Conservation (phyloP, 1,139 yeast genomes). For the Magnusiomyces starmeri region DNA sequence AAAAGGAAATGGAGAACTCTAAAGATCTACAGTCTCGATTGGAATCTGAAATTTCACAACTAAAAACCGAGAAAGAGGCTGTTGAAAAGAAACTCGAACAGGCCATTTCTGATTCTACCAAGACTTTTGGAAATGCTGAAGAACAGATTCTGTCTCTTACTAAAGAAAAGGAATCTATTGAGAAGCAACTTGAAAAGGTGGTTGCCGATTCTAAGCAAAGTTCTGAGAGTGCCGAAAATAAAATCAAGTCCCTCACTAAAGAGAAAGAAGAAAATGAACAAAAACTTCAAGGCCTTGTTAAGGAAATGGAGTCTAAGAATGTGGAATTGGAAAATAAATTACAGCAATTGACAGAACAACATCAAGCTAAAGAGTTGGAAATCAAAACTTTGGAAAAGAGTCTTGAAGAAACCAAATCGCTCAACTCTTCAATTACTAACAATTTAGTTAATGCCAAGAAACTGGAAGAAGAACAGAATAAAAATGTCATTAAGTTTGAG, state of each 20-base stretch:
- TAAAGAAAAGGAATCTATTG: neutral
- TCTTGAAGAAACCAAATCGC: constrained; percentile 2
- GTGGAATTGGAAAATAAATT: constrained; percentile 7
- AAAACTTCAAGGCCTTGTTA: constrained; percentile 4
- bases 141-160: neutral
- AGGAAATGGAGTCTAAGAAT: constrained; percentile 11
- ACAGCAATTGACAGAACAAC: constrained; percentile 4
- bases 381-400: neutral
- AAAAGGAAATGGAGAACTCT: no score
- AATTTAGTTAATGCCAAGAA: constrained; percentile 10
- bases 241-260: neutral
- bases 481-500: constrained; percentile 5
- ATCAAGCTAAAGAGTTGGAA: neutral
- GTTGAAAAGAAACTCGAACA: neutral
- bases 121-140: no score
- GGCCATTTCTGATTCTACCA: neutral
- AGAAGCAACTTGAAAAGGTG: neutral
- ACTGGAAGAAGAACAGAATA: constrained; percentile 1
- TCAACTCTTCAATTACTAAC: neutral
- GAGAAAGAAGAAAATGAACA: constrained; percentile 1
- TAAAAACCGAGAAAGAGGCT: constrained; percentile 7
- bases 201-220: neutral
- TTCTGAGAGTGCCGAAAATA: neutral
- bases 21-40: no score
- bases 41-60: constrained; percentile 3